Base-by-base conservation (phyloP, 495 filamentous ascomycete genomes). In the Chaetomium fimeti region DNA sequence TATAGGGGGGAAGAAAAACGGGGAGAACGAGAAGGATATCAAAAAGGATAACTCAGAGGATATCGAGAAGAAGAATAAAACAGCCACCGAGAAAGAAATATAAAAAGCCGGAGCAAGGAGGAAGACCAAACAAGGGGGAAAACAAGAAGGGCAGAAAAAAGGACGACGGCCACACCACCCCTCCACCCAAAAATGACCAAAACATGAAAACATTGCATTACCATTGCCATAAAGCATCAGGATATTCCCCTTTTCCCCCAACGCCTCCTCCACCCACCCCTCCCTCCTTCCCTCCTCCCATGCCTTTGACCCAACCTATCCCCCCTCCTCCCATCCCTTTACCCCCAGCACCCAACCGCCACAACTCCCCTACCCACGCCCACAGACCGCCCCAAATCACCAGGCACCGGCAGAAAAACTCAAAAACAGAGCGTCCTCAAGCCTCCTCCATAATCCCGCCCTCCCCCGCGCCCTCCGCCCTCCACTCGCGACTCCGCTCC, bases 401-500 rank as follows among this genome's bases (percentile, higher is more conserved):
- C n/a, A n/a, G n/a, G n/a, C 3, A 36, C 32, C 3, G 8, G 32
- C 7, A 36, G 32, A 36, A 36, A 36, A 36, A 36, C 1, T n/a
- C n/a, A 5, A 36, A 11, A 36, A 36, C 32, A 36, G 12, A 9
- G 8, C 32, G 8, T 9, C 8, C 7, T 36, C 32, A 85, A 25
- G 81, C 78, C 74, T 97, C 92, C 75, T 97, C 92, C 68, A 75
- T 68, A 72, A 90, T 93, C 69, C 95, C 84, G 11, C 81, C 82
- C 53, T 88, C 88, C 69, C 91, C 91, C 45, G 90, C 90, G 6
- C 89, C 88, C 63, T 89, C 87, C 71, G 95, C 92, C 20, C 92
- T 83, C 92, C 92, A 96, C 62, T 92, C 91, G 54, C 90, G 84
- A 54, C 88, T 91, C 69, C 85, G 83, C 58, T 93, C 89, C 3